These are phyloP conservation scores for Pulveroboletus sp. DNA, from an alignment of 1,284 basidiomycete species.

Conservation along the genomic window DNA sequence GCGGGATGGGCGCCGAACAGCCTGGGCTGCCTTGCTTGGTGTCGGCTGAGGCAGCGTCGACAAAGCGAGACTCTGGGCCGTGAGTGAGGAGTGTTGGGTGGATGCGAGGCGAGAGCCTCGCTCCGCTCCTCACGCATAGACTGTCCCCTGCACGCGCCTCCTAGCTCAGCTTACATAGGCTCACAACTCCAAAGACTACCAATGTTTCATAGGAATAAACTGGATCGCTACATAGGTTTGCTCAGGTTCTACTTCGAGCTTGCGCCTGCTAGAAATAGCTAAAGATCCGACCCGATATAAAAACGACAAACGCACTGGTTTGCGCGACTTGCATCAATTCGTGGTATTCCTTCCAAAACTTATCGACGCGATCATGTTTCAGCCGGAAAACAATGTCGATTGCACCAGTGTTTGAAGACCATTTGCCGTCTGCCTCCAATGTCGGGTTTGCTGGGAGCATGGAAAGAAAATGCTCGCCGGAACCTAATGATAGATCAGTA, in stretches of 20 bases:
- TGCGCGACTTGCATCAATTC: background rate
- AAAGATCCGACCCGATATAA: background rate
- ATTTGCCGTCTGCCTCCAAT: background rate
- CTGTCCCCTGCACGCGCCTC: too few species aligned
- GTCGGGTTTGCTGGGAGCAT: conserved; percentile 6
- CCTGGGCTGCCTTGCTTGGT: too few species aligned
- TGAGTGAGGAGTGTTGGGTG: too few species aligned
- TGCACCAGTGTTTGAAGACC: background rate
- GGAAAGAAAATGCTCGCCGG: conserved; percentile 5
- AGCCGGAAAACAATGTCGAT: conserved; percentile 7
- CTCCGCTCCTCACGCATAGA: too few species aligned
- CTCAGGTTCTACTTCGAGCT: background rate
- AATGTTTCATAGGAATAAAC: background rate
- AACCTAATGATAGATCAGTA: background rate
- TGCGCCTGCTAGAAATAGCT: background rate
- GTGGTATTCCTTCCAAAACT: conserved; percentile 2
- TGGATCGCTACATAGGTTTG: background rate
- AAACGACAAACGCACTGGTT: background rate
- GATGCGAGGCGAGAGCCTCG: too few species aligned
- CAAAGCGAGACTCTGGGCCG: too few species aligned
- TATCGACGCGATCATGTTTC: conserved; percentile 3
- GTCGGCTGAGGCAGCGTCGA: too few species aligned
- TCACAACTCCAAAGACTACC: background rate
- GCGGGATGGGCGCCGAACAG: too few species aligned
- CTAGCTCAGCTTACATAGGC: too few species aligned